Percentiles rank a stretch among this genome's conserved stretches.
These are phyloP conservation scores for Suhomyces coccinellae DNA, from an alignment of 1,139 yeast species.

Conservation along the genomic window DNA sequence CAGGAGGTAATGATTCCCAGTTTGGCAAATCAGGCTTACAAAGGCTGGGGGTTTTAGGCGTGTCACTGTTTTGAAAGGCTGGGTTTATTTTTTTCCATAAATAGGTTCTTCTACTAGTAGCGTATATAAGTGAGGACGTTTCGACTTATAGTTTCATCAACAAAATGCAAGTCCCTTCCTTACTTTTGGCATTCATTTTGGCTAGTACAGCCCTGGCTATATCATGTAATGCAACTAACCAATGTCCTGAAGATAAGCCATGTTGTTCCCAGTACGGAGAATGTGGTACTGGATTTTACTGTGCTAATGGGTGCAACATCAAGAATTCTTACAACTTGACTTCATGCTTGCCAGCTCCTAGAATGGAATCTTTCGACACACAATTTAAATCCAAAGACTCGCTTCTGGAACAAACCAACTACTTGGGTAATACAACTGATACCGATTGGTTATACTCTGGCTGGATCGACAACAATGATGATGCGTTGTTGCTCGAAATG, in stretches of 20 bases:
- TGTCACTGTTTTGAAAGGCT: constrained; percentile 2
- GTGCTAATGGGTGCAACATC: constrained; percentile 86
- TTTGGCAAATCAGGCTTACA: constrained; percentile 1
- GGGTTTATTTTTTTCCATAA: constrained; percentile 7
- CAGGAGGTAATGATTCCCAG: background rate
- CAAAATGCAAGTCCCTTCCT: constrained; percentile 7
- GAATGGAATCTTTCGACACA: constrained; percentile 36
- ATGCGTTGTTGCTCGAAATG: constrained; percentile 70
- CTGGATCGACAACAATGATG: constrained; percentile 53
- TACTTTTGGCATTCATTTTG: constrained; percentile 12
- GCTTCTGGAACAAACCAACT: constrained; percentile 40
- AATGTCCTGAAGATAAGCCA: constrained; percentile 71
- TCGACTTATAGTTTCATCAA: too few species aligned
- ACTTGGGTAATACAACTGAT: constrained; percentile 68
- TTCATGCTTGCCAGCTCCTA: constrained; percentile 69
- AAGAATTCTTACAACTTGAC: constrained; percentile 57
- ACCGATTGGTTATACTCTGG: constrained; percentile 80
- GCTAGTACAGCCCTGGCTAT: constrained; percentile 16
- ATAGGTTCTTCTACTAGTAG: background rate
- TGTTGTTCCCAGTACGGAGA: constrained; percentile 83
- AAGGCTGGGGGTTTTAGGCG: background rate
- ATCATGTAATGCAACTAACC: constrained; percentile 46
- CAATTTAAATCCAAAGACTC: constrained; percentile 36
- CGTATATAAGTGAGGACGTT: too few species aligned
- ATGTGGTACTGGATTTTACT: constrained; percentile 79